Conservation (phyloP, 2,329 filamentous ascomycete species). For the Botrytis porri region DNA sequence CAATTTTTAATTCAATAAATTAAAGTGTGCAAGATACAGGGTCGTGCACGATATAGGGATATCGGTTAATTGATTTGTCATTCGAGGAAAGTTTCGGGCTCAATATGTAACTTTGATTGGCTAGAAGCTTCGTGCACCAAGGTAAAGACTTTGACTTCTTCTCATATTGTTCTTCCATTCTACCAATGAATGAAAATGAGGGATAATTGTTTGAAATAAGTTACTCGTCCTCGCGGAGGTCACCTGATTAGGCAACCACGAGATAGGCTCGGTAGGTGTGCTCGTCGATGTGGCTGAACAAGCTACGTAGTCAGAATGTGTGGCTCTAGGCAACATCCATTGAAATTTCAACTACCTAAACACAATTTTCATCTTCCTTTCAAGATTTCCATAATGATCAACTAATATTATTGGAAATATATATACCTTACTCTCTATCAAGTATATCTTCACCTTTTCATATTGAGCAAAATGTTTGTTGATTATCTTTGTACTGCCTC, state of each 20-base stretch:
- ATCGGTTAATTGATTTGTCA: too few species aligned
- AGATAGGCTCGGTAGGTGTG: too few species aligned
- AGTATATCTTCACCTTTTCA: neutral
- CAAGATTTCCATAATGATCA: neutral
- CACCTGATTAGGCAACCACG: neutral
- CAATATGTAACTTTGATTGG: constrained; percentile 42
- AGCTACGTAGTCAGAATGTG: neutral
- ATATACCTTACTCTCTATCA: neutral
- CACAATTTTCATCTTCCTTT: neutral
- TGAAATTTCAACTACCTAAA: neutral
- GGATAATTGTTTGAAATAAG: neutral
- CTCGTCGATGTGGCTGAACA: too few species aligned
- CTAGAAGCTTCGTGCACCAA: constrained; percentile 49
- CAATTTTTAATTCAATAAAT: too few species aligned
- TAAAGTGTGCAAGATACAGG: too few species aligned
- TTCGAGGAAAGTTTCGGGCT: constrained; percentile 41
- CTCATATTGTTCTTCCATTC: constrained; percentile 26
- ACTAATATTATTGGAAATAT: neutral
- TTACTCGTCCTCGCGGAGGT: neutral
- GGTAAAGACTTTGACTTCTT: constrained; percentile 43
- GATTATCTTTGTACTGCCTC: neutral
- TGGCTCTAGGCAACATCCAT: neutral
- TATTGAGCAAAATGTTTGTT: neutral
- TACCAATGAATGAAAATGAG: neutral
- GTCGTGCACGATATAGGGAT: too few species aligned